Conservation (phyloP, 1,284 basidiomycete genomes). For the Ceratobasidium sp. region DNA sequence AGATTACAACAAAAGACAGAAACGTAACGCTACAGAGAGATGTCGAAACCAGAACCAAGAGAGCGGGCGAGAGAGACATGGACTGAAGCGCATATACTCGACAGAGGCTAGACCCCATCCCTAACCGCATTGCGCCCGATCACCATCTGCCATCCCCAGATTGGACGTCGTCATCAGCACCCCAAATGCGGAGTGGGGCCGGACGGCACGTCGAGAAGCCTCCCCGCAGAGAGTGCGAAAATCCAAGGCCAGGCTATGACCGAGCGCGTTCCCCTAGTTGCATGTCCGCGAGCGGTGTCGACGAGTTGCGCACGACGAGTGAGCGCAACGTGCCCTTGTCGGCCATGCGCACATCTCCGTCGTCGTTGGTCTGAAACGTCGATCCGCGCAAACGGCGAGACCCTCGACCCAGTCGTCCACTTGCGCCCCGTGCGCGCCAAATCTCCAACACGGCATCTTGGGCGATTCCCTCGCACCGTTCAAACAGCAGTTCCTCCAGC, state of each 20-base stretch:
- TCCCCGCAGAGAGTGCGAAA: slow-evolving; percentile 6
- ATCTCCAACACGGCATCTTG: slow-evolving; percentile 21
- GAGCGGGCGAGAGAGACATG: neutral
- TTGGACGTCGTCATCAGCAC: slow-evolving; percentile 11
- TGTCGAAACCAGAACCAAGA: neutral
- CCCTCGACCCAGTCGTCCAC: neutral
- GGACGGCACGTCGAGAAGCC: neutral
- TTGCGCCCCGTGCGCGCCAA: slow-evolving; percentile 13
- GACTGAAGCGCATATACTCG: slow-evolving; percentile 11
- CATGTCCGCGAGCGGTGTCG: slow-evolving; percentile 35
- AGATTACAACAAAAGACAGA: slow-evolving; percentile 27
- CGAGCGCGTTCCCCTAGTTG: slow-evolving; percentile 19
- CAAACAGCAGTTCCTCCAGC: slow-evolving; percentile 35
- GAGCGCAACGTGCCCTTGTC: slow-evolving; percentile 14
- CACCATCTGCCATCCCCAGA: slow-evolving; percentile 1
- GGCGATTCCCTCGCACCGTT: slow-evolving; percentile 28
- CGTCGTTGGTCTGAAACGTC: neutral
- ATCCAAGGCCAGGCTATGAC: neutral
- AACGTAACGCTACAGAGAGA: slow-evolving; percentile 3
- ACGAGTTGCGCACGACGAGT: slow-evolving; percentile 32
- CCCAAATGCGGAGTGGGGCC: slow-evolving; percentile 20
- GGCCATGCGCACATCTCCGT: neutral
- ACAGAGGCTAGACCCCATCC: slow-evolving; percentile 5
- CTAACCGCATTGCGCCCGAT: slow-evolving; percentile 13
- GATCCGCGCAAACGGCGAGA: slow-evolving; percentile 5